Base-by-base conservation (phyloP, 192 early-diverging fungal genomes). In the Backusella tuberculispora region DNA sequence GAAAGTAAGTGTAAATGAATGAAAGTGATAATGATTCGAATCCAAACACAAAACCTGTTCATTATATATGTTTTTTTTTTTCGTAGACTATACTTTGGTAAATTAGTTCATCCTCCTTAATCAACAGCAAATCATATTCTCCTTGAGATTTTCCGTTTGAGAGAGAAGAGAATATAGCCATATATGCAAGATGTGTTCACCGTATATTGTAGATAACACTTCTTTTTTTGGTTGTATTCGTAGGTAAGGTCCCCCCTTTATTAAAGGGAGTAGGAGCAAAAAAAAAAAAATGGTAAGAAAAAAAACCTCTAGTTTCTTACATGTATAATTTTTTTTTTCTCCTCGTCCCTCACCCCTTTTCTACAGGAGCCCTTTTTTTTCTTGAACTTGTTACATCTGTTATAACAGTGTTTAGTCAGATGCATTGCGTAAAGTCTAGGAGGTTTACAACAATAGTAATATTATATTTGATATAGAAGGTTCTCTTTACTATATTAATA, bases 11-110 rank as follows among this genome's bases (percentile, higher is more conserved):
- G 12, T 60, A 60, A 60, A 60, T 60, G 53, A 60, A 60, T 60
- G 53, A 60, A 60, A 60, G 53, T 60, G 53, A 60, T 60, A 60
- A 60, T 60, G 53, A 60, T 60, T 60, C 53, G 24, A 60, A 60
- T 60, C 12, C 53, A 60, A 60, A 24, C 12, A 4, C 53, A 60
- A 60, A 60, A 60, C 10, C 53, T 60, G 21, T 19, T 19, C 21
- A 24, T 60, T 60, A 60, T 60, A 60, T 60, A 60, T 60, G 53
- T 60, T 60, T 60, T 60, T 60, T 56, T 60, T 60, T 26, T 60
- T 60, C 53, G 26, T 24, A 60, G n/a, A 12, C 21, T 12, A 24
- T 60, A 60, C 53, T 26, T 60, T 60, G 53, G 13, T 10, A 60
- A 60, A 1, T 26, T 60, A 26, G 53, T 26, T 24, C 9, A 26